Evolutionary conservation across 1,284 basidiomycete species (phyloP).

Genomic region (Cerrena zonata): DNA sequence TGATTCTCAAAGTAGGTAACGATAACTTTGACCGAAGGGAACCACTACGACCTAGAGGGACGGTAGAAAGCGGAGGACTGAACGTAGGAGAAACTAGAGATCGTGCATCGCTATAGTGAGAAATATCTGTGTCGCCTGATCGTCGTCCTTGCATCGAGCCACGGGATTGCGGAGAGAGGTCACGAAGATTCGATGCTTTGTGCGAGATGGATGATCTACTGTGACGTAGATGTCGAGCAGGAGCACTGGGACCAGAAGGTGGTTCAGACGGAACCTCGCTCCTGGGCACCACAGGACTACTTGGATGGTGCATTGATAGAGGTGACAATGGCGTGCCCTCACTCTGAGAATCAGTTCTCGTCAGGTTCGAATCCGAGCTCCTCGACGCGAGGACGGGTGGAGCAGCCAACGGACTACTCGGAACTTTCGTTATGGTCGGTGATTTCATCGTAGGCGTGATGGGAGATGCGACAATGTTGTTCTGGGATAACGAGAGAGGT

Average conservation of each 20-base stretch:
- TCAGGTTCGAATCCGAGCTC: background rate
- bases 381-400: conserved; percentile 1
- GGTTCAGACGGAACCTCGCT: conserved; percentile 2
- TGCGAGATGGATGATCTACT: conserved; percentile 23
- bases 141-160: conserved; percentile 14
- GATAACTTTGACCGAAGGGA: conserved; percentile 53
- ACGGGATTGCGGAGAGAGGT: conserved; percentile 14
- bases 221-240: conserved; percentile 17
- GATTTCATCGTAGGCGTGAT: conserved; percentile 16
- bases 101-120: conserved; percentile 20
- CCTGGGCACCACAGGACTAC: background rate
- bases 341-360: background rate
- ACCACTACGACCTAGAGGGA: conserved; percentile 2
- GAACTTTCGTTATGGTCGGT: conserved; percentile 9
- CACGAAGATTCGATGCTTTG: conserved; percentile 11
- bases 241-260: conserved; percentile 5
- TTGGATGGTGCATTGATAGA: background rate
- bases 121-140: conserved; percentile 18
- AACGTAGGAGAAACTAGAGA: conserved; percentile 16
- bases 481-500: conserved; percentile 44
- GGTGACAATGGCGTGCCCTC: background rate
- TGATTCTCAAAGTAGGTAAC: conserved; percentile 41
- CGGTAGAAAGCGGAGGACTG: conserved; percentile 1
- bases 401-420: conserved; percentile 1
- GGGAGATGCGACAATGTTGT: conserved; percentile 29